Evolutionary conservation across 805 yeast genomes (phyloP).

Genomic region (Metschnikowia peoriensis): DNA sequence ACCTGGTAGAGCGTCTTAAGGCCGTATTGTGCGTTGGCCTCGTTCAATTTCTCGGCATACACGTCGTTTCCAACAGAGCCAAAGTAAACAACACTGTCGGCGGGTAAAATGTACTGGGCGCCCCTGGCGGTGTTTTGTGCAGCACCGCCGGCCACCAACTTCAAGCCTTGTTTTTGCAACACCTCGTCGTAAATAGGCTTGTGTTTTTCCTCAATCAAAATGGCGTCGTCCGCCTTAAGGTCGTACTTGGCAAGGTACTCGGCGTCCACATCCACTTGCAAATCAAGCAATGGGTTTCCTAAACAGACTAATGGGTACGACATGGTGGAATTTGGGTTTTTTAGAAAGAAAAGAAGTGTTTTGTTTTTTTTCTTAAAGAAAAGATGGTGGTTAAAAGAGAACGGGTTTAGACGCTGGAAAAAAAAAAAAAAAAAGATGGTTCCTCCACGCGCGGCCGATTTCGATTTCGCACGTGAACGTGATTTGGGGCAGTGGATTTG

Average conservation of each 20-base stretch:
- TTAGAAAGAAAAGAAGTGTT: background rate
- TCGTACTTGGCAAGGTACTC: constrained; percentile 76
- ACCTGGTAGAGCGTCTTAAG: constrained; percentile 83
- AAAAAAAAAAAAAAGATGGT: background rate
- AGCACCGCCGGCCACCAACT: constrained; percentile 96
- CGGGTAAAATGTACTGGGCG: constrained; percentile 88
- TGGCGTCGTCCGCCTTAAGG: constrained; percentile 90
- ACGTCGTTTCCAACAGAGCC: constrained; percentile 96
- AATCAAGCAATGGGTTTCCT: constrained; percentile 89
- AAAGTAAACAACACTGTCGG: constrained; percentile 80
- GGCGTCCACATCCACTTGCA: constrained; percentile 71
- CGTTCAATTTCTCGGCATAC: constrained; percentile 73
- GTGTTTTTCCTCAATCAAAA: constrained; percentile 80
- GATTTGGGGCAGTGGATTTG: background rate
- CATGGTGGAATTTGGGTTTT: constrained; percentile 31
- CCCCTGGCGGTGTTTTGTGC: constrained; percentile 99
- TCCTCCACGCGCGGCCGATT: background rate
- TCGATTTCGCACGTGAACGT: background rate
- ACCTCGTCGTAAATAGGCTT: constrained; percentile 84
- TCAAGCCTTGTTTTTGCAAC: constrained; percentile 55
- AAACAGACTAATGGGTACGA: constrained; percentile 73
- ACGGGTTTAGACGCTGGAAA: background rate
- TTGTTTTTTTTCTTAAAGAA: background rate
- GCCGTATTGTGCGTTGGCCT: constrained; percentile 87
- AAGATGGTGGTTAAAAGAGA: background rate